Conservation (phyloP, 768 basidiomycete species). For the Tulasnella sp. region DNA sequence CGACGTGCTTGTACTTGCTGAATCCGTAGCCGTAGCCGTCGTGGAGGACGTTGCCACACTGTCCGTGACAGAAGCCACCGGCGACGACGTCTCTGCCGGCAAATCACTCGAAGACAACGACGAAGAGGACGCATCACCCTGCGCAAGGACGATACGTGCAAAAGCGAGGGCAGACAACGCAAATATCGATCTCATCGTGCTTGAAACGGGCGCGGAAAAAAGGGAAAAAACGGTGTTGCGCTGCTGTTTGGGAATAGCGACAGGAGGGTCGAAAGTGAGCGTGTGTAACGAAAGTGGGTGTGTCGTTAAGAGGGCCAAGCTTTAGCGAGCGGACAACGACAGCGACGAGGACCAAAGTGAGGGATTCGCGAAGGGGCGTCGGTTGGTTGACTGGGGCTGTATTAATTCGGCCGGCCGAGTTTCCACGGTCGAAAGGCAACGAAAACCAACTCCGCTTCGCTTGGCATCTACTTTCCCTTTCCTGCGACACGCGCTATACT, state of each 20-base stretch:
- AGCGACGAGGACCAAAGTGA: too few relatives aligned
- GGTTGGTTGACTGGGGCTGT: too few relatives aligned
- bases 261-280: not conserved
- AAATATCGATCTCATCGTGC: conserved; percentile 7
- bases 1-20: not conserved
- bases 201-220: conserved; percentile 3
- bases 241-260: not conserved
- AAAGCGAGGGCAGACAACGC: conserved; percentile 4
- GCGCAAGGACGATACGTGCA: not conserved
- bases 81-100: not conserved
- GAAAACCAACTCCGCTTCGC: too few relatives aligned
- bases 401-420: too few relatives aligned
- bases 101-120: not conserved
- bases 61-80: not conserved
- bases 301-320: too few relatives aligned
- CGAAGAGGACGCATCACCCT: too few relatives aligned
- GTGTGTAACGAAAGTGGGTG: not conserved
- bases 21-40: not conserved
- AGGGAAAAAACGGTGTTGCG: not conserved
- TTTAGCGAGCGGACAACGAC: too few relatives aligned
- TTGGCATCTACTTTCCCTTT: too few relatives aligned
- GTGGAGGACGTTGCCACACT: not conserved
- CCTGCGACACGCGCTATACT: too few relatives aligned
- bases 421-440: too few relatives aligned
- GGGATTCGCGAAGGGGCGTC: too few relatives aligned